A percentile compares a stretch with the other conserved stretches of the same genome.
These are phyloP conservation scores for Nakaseomyces delphensis DNA, from an alignment of 1,139 yeast genomes.

Conservation along the genomic window DNA sequence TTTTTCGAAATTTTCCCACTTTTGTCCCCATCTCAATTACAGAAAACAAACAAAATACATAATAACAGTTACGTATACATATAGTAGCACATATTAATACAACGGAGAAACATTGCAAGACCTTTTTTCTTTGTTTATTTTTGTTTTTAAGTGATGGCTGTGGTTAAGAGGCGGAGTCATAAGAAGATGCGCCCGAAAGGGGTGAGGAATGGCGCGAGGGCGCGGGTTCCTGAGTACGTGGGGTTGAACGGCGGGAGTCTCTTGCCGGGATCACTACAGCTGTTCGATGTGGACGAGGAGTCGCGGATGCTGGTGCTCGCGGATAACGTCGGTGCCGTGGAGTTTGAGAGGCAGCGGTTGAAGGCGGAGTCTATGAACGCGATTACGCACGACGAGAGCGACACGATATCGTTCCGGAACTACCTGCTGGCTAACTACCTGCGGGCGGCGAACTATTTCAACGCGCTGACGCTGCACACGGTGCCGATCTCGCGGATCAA, in stretches of 20 bases:
- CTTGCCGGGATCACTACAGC: constrained; percentile 1
- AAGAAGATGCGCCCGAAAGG: constrained; percentile 8
- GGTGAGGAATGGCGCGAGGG: not conserved
- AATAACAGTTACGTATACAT: no score
- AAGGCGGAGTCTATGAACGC: constrained; percentile 25
- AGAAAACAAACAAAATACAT: no score
- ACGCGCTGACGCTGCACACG: constrained; percentile 21
- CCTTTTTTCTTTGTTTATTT: no score
- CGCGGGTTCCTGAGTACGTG: not conserved
- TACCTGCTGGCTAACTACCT: constrained; percentile 23
- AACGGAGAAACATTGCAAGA: no score
- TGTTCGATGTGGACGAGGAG: constrained; percentile 6
- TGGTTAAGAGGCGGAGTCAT: constrained; percentile 12
- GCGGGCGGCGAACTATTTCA: constrained; percentile 18
- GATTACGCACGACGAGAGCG: constrained; percentile 28
- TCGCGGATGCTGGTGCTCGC: constrained; percentile 1
- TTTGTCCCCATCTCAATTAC: no score
- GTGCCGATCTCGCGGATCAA: constrained; percentile 19
- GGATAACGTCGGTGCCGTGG: not conserved
- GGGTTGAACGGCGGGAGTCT: constrained; percentile 2
- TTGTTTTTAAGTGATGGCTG: no score
- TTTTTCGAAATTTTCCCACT: no score
- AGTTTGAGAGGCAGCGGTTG: constrained; percentile 19
- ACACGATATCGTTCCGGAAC: constrained; percentile 27
- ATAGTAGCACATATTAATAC: no score